phyloP scores from a whole-genome alignment of 768 basidiomycete genomes.

The Crucibulum laeve region DNA sequence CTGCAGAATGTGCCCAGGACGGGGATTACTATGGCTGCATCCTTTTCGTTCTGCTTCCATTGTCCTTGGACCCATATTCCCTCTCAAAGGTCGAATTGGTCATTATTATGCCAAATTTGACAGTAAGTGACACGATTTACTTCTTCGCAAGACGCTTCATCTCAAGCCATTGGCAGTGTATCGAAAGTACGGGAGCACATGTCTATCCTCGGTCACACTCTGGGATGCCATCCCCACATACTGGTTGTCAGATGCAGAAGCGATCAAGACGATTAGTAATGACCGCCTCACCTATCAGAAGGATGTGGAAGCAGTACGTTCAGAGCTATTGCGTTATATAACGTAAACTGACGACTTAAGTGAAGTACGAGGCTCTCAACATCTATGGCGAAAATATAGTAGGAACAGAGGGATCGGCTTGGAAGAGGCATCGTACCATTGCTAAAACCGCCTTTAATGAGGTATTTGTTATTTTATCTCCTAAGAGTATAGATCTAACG shows the following conservation, averaged over 20 bases:
- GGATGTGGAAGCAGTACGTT: conserved; percentile 28
- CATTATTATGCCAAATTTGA: conserved; percentile 28
- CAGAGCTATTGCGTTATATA: background rate
- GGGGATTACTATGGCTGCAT: conserved; percentile 11
- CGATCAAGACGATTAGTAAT: conserved; percentile 27
- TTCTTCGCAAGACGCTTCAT: background rate
- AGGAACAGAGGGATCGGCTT: conserved; percentile 36
- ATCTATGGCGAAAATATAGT: conserved; percentile 45
- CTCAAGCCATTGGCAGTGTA: conserved; percentile 25
- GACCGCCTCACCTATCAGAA: conserved; percentile 34
- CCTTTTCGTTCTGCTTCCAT: conserved; percentile 24
- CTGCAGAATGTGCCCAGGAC: background rate
- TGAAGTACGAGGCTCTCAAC: conserved; percentile 35
- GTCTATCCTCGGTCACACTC: conserved; percentile 28
- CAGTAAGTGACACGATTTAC: conserved; percentile 17
- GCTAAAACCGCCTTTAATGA: conserved; percentile 49
- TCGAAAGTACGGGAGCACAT: conserved; percentile 32
- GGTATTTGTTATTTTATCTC: conserved; percentile 13
- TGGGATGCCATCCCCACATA: conserved; percentile 23
- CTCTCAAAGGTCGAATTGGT: conserved; percentile 26
- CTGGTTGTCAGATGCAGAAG: conserved; percentile 42
- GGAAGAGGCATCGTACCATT: conserved; percentile 41
- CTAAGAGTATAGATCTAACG: background rate
- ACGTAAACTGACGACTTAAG: background rate
- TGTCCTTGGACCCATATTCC: conserved; percentile 24